These are phyloP conservation scores for Fusarium mangiferae DNA, from an alignment of 2,329 filamentous ascomycete genomes.

Conservation along the genomic window DNA sequence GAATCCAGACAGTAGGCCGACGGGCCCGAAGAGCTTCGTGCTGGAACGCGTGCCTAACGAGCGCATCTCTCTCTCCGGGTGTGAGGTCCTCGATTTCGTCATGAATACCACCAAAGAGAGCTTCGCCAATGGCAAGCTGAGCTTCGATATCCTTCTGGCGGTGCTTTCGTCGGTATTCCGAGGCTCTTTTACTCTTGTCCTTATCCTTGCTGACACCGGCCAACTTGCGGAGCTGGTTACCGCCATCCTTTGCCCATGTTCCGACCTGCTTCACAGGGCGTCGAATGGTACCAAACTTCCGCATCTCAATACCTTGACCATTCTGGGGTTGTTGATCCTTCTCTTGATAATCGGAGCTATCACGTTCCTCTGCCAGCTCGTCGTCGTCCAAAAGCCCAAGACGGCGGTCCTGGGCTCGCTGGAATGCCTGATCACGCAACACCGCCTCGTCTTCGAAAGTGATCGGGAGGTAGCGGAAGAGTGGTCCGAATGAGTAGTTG, in stretches of 20 bases:
- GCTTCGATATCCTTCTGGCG: constrained; percentile 74
- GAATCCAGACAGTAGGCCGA: constrained; percentile 92
- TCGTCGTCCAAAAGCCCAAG: constrained; percentile 69
- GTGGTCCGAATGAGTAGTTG: constrained; percentile 83
- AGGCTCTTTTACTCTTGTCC: constrained; percentile 51
- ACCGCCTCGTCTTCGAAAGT: constrained; percentile 96
- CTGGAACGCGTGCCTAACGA: constrained; percentile 89
- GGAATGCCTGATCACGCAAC: constrained; percentile 88
- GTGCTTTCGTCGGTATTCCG: constrained; percentile 60
- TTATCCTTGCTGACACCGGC: constrained; percentile 44
- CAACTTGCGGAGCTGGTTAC: constrained; percentile 59
- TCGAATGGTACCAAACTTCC: constrained; percentile 51
- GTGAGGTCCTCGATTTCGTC: constrained; percentile 96
- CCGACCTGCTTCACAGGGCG: constrained; percentile 58
- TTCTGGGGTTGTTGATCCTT: no score
- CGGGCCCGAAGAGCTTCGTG: constrained; percentile 87
- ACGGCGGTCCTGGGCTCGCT: constrained; percentile 77
- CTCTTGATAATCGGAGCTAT: no score
- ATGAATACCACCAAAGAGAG: constrained; percentile 86
- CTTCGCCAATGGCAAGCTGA: constrained; percentile 78
- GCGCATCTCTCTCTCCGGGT: constrained; percentile 84
- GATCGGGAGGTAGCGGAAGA: constrained; percentile 90
- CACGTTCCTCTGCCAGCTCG: no score
- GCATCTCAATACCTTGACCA: no score
- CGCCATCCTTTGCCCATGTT: constrained; percentile 55